phyloP scores from a whole-genome alignment of 306 rosid species.

The Rubus parviflorus region DNA sequence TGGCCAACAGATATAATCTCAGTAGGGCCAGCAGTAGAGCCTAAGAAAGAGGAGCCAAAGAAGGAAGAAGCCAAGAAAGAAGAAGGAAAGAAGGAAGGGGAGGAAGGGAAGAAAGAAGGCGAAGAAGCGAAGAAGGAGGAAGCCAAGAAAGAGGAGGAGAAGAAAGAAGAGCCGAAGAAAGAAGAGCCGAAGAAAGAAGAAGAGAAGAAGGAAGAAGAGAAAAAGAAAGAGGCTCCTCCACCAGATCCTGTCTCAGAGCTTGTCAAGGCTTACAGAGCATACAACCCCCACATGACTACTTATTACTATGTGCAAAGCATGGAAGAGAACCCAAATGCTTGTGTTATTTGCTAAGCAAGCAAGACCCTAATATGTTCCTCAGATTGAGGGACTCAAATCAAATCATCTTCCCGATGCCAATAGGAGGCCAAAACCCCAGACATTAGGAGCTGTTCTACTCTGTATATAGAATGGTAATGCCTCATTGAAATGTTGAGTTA shows the following conservation, averaged over 20 bases:
- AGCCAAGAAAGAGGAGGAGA: slow-evolving; percentile 39
- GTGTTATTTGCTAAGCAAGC: slow-evolving; percentile 57
- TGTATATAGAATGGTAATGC: slow-evolving; percentile 54
- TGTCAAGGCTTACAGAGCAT: slow-evolving; percentile 63
- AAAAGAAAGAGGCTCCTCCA: slow-evolving; percentile 39
- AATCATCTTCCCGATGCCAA: slow-evolving; percentile 16
- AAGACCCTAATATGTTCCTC: slow-evolving; percentile 1
- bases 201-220: slow-evolving; percentile 41
- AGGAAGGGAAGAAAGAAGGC: slow-evolving; percentile 57
- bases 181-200: slow-evolving; percentile 52
- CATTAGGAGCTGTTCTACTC: slow-evolving; percentile 21
- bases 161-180: slow-evolving; percentile 46
- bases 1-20: slow-evolving; percentile 62
- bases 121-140: slow-evolving; percentile 44
- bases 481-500: slow-evolving; percentile 30
- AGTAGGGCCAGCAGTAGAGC: slow-evolving; percentile 86
- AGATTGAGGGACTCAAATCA: slow-evolving; percentile 18
- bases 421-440: slow-evolving; percentile 26
- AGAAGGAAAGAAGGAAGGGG: slow-evolving; percentile 57
- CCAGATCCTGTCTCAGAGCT: slow-evolving; percentile 64
- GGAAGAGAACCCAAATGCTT: slow-evolving; percentile 93
- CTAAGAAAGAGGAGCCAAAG: slow-evolving; percentile 77
- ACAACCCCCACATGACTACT: slow-evolving; percentile 64
- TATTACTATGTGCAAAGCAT: slow-evolving; percentile 77
- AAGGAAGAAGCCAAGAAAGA: slow-evolving; percentile 68